Base-by-base conservation (phyloP, 352 stramenopile species). In the Globisporangium viniferum region DNA sequence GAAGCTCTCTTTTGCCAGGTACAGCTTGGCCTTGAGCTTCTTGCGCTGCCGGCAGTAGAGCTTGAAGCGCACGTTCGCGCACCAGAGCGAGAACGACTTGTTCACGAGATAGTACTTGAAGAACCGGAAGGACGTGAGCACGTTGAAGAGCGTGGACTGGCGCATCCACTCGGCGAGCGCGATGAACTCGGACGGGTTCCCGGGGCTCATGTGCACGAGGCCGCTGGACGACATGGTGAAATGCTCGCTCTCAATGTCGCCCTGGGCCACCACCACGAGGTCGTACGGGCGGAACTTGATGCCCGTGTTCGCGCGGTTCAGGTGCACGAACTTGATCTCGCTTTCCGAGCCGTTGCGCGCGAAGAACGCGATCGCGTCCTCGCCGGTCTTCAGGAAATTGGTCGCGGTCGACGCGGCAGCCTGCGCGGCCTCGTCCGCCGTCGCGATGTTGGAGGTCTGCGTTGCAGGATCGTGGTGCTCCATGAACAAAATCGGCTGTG, bases 291-390 rank as follows among this genome's bases (percentile, higher is more conserved):
- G 82, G 70, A 98, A 98, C 0, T 76, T 62, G 12, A 92, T 73
- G 4, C 82, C 78, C 0, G 76, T 86, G 12, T 84, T 64, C 0
- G 89, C 86, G 22, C 91, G 86, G 56, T 98, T 97, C 5, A 98
- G 66, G 65, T 98, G 91, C 29, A 98, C 92, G 63, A 98, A 98
- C 78, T 98, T 98, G 63, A 98, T 94, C 59, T 94, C 87, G 58
- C 79, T 97, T 49, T 93, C 89, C 2, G 90, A 89, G 27, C 93
- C 92, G 69, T 98, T 93, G 59, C 94, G 86, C 0, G 92, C 94
- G 53, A 98, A 98, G 66, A 98, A 98, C 1, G 96, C 91, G 33
- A 98, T 97, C 1, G 91, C 84, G 63, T 98, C 94, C 70, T 98
- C 93, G 5, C 92, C 90, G 0, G 86, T 85, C 41, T 86, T 86